Percentiles rank a stretch among this genome's conserved stretches.
phyloP scores from a whole-genome alignment of 2,329 filamentous ascomycete species.

The Sphaerulina populicola region DNA sequence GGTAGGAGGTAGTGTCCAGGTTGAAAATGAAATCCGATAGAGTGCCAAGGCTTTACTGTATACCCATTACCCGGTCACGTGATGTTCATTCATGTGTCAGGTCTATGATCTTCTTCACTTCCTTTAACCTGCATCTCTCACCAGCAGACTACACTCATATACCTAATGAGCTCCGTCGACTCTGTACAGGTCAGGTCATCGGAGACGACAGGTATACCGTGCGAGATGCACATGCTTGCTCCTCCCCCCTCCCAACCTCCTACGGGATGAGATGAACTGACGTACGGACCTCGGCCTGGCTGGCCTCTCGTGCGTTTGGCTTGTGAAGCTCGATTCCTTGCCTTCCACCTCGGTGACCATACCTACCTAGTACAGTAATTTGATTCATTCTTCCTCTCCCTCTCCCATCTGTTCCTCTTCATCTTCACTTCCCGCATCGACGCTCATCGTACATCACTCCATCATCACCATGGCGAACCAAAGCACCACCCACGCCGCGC shows the following conservation, averaged over 20 bases:
- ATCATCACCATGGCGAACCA: slow-evolving; percentile 19
- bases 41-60: too few species aligned
- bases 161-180: too few species aligned
- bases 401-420: neutral
- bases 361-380: neutral
- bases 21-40: too few species aligned
- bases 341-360: neutral
- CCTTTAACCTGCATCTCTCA: too few species aligned
- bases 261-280: neutral
- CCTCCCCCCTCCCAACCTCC: too few species aligned
- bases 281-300: neutral
- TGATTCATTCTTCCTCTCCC: neutral
- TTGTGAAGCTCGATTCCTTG: neutral
- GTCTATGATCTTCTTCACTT: too few species aligned
- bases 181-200: neutral
- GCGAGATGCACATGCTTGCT: neutral
- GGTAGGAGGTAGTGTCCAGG: too few species aligned
- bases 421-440: neutral
- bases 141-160: too few species aligned
- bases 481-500: slow-evolving; percentile 19
- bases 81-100: too few species aligned
- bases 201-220: neutral
- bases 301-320: neutral
- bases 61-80: too few species aligned
- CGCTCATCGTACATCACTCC: neutral